Conservation (phyloP, 345 rosid genomes). For the Aquilaria yunnanensis region DNA sequence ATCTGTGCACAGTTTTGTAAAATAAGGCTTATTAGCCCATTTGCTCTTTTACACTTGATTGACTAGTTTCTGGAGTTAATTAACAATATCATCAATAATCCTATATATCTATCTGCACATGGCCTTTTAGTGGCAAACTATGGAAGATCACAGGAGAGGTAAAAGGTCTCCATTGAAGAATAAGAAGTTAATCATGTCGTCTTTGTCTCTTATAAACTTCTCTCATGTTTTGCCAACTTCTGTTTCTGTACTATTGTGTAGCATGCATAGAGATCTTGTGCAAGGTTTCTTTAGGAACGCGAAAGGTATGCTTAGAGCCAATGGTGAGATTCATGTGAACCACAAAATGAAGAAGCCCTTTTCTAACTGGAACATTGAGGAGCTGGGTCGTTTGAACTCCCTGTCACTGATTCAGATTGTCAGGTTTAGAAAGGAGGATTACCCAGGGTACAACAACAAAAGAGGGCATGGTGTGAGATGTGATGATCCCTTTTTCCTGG, state of each 20-base stretch:
- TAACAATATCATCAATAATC: too few species aligned
- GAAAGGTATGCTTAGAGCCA: slow-evolving; percentile 27
- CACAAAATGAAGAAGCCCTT: slow-evolving; percentile 49
- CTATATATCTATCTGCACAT: too few species aligned
- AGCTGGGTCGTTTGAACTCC: slow-evolving; percentile 35
- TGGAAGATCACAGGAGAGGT: too few species aligned
- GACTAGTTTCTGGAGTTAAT: too few species aligned
- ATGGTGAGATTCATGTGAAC: slow-evolving; percentile 51
- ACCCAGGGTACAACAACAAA: slow-evolving; percentile 46
- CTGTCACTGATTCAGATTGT: slow-evolving; percentile 19
- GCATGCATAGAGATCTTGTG: slow-evolving; percentile 44
- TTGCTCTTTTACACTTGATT: too few species aligned
- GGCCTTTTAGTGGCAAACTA: too few species aligned
- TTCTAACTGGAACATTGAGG: slow-evolving; percentile 43
- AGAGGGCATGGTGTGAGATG: slow-evolving; percentile 43
- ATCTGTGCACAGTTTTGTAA: too few species aligned
- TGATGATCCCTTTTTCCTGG: slow-evolving; percentile 42
- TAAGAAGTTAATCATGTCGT: too few species aligned
- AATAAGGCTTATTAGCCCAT: too few species aligned
- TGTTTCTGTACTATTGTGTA: slow-evolving; percentile 4
- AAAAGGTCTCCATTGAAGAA: too few species aligned
- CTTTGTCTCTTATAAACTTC: too few species aligned
- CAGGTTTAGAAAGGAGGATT: slow-evolving; percentile 29
- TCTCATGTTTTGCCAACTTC: too few species aligned
- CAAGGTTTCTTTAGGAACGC: slow-evolving; percentile 38